Base-by-base conservation (phyloP, 2,329 filamentous ascomycete species). In the Colletotrichum shisoi region DNA sequence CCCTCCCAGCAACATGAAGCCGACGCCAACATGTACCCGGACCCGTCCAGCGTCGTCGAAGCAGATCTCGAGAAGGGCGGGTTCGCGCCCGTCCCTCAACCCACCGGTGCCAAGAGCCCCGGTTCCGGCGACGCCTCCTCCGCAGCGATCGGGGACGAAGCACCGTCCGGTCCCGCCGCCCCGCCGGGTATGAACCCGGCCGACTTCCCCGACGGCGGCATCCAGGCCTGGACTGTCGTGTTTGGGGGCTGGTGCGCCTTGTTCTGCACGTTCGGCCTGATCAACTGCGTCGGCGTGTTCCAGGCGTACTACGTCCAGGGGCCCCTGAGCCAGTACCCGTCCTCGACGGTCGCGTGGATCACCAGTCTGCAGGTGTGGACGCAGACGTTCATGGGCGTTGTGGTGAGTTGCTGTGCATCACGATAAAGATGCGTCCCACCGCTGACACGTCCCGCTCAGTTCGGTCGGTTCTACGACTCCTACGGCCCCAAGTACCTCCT, bases 391-490 rank as follows among this genome's bases (percentile, higher is more conserved):
- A 79, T 85, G 78, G 85, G 84, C 60, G 75, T 77, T 8, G 69
- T 80, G 15, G 80, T 83, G 74, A 70, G 79, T 76, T 57, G 13
- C 4, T 3, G 78, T 39, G 80, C 54, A 31, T 3, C 6, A 8
- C 13, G 3, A 13, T 31, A 31, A 8, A 31, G 15, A 4, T 24
- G 1, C 12, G 31, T 53, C 21, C 17, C 1, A 5, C 12, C 9
- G 48, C 63, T 67, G 19, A 62, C 24, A 62, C 24, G 24, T 24
- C 3, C 24, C 24, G 24, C 24, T 24, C 66, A 76, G 64, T 87
- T 80, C 57, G 90, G 90, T 1, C 85, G 84, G 46, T 53, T 90
- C 12, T 91, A 86, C 71, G 90, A 92, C 74, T 85, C 81, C 69
- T 85, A 86, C 70, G 90, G 90, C 1, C 87, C 89, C 0, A 81